phyloP scores from a whole-genome alignment of 179 eudicot genomes.

The Silene coronaria region DNA sequence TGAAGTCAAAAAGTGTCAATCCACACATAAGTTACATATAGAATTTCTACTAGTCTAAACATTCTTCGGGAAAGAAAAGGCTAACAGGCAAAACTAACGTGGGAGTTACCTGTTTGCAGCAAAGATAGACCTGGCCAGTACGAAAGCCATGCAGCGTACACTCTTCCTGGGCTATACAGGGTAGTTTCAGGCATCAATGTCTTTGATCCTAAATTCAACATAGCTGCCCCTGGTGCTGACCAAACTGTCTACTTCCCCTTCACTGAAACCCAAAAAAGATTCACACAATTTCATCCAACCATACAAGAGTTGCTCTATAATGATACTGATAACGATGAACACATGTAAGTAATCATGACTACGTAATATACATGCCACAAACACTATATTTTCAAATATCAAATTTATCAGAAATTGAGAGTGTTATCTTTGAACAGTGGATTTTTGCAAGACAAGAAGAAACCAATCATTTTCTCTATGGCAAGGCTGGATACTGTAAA shows the following conservation, averaged over 20 bases:
- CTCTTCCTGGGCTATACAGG: slow-evolving; percentile 47
- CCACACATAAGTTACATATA: background rate
- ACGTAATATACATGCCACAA: slow-evolving; percentile 1
- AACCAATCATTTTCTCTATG: slow-evolving; percentile 71
- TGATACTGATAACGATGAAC: slow-evolving; percentile 38
- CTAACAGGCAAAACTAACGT: slow-evolving; percentile 12
- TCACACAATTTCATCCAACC: slow-evolving; percentile 37
- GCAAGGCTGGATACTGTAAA: slow-evolving; percentile 82
- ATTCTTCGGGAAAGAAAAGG: background rate
- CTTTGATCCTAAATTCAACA: slow-evolving; percentile 54
- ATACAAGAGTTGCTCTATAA: slow-evolving; percentile 40
- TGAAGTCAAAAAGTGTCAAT: background rate
- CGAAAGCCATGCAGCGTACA: slow-evolving; percentile 48
- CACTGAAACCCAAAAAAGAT: slow-evolving; percentile 36
- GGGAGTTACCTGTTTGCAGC: slow-evolving; percentile 31
- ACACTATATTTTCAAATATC: background rate
- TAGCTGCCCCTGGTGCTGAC: slow-evolving; percentile 52
- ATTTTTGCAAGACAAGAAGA: slow-evolving; percentile 46
- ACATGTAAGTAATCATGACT: slow-evolving; percentile 31
- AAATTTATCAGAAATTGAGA: slow-evolving; percentile 1
- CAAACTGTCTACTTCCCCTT: slow-evolving; percentile 44
- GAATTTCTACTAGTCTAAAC: background rate
- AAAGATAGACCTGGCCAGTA: slow-evolving; percentile 50
- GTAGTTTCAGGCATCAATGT: slow-evolving; percentile 52
- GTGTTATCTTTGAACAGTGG: slow-evolving; percentile 39